Conservation (phyloP, 2,329 filamentous ascomycete genomes). For the Alternaria burnsii region DNA sequence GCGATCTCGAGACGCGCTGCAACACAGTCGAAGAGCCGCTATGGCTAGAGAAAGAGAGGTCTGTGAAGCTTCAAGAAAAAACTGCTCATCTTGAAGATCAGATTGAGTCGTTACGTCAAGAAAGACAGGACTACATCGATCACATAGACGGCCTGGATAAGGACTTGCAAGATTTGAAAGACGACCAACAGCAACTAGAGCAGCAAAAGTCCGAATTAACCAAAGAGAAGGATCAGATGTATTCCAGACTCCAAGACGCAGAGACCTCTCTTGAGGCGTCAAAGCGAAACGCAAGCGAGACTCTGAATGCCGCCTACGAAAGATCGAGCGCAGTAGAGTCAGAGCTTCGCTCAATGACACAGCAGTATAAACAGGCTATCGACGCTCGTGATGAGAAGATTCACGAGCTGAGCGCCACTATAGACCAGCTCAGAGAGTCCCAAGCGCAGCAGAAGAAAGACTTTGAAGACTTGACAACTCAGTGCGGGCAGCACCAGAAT, state of each 20-base stretch:
- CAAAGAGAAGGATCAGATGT: slow-evolving; percentile 44
- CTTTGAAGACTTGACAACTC: slow-evolving; percentile 14
- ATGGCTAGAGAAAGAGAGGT: slow-evolving; percentile 53
- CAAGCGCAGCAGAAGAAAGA: slow-evolving; percentile 22
- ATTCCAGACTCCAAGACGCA: slow-evolving; percentile 39
- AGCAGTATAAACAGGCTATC: slow-evolving; percentile 28
- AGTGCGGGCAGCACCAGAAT: slow-evolving; percentile 46
- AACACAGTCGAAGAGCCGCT: slow-evolving; percentile 64
- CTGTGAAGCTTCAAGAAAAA: slow-evolving; percentile 41
- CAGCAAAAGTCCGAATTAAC: slow-evolving; percentile 50
- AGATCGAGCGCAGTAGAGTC: slow-evolving; percentile 50
- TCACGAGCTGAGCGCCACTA: slow-evolving; percentile 17
- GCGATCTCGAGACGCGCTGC: slow-evolving; percentile 65
- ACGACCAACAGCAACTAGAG: slow-evolving; percentile 33
- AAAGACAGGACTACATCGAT: slow-evolving; percentile 34
- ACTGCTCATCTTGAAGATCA: slow-evolving; percentile 47
- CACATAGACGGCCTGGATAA: slow-evolving; percentile 48
- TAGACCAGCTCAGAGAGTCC: slow-evolving; percentile 14
- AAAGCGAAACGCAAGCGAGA: slow-evolving; percentile 43
- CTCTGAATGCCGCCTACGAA: slow-evolving; percentile 32
- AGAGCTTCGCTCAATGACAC: slow-evolving; percentile 33
- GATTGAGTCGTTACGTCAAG: slow-evolving; percentile 44
- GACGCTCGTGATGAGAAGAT: slow-evolving; percentile 13
- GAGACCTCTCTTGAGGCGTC: slow-evolving; percentile 52
- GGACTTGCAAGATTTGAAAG: slow-evolving; percentile 50